Conservation (phyloP, 2,329 filamentous ascomycete species). For the Fusarium azukiicola region DNA sequence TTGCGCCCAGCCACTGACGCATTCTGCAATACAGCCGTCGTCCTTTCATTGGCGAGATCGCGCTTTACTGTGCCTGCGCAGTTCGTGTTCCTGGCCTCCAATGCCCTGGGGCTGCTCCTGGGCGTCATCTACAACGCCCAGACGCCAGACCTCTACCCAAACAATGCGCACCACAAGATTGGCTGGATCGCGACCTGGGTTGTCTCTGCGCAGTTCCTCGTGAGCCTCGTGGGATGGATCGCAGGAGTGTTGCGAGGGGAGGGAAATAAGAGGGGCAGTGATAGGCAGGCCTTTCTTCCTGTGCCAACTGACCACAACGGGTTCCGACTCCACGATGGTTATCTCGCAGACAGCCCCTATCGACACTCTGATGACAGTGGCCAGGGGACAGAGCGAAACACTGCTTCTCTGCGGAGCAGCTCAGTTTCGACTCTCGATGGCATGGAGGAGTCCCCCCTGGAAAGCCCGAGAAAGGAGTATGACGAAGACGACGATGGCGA, state of each 20-base stretch:
- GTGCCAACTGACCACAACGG: constrained; percentile 70
- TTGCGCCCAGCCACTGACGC: constrained; percentile 28
- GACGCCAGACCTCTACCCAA: constrained; percentile 92
- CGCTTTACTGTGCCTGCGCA: constrained; percentile 86
- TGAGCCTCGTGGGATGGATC: constrained; percentile 83
- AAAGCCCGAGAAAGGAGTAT: constrained; percentile 69
- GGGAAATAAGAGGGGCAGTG: neutral
- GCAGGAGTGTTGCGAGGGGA: constrained; percentile 55
- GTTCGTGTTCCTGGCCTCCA: constrained; percentile 82
- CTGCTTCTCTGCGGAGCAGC: constrained; percentile 83
- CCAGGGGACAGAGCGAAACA: constrained; percentile 86
- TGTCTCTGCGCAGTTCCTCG: constrained; percentile 83
- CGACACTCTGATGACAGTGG: constrained; percentile 86
- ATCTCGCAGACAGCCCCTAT: constrained; percentile 69
- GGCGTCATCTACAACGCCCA: constrained; percentile 87
- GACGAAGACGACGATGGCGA: constrained; percentile 72
- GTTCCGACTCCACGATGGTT: constrained; percentile 64
- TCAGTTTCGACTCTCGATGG: constrained; percentile 78
- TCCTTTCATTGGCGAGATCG: constrained; percentile 92
- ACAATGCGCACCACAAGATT: constrained; percentile 93
- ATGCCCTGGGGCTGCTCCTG: constrained; percentile 82
- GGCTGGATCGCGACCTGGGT: constrained; percentile 92
- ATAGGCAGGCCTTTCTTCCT: constrained; percentile 78
- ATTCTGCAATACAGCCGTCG: constrained; percentile 79
- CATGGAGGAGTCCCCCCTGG: constrained; percentile 64